Percentiles rank a stretch among this genome's conserved stretches.
Evolutionary conservation across 768 basidiomycete genomes (phyloP).

Genomic region (Mycena olivaceomarginata): DNA sequence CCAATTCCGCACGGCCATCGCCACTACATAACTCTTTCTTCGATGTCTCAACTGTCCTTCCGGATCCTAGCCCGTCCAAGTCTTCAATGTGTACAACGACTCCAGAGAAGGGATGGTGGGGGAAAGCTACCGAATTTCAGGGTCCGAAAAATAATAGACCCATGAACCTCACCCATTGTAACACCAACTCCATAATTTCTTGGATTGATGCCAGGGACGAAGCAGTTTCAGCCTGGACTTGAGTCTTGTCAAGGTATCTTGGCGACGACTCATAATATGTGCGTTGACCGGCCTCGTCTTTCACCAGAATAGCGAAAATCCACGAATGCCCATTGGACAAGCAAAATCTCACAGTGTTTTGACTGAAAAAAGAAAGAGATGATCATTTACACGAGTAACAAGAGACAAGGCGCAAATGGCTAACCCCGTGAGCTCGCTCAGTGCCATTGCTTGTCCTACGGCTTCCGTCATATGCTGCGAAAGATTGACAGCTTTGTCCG

Average conservation of each 20-base stretch:
- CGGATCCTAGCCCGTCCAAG: background rate
- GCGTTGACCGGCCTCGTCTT: conserved; percentile 17
- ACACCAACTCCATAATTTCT: background rate
- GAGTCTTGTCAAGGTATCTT: background rate
- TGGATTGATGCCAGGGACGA: background rate
- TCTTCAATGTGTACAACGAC: background rate
- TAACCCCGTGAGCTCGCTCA: conserved; percentile 19
- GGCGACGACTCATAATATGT: conserved; percentile 15
- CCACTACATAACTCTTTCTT: no score
- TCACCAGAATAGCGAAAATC: conserved; percentile 20
- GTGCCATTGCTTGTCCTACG: conserved; percentile 19
- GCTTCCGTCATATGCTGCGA: conserved; percentile 16
- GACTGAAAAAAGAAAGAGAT: background rate
- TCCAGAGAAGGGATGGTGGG: background rate
- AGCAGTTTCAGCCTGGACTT: background rate
- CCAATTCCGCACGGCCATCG: no score
- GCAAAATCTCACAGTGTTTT: conserved; percentile 12
- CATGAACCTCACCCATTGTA: background rate
- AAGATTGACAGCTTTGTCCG: conserved; percentile 5
- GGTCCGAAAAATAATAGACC: background rate
- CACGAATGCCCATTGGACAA: conserved; percentile 28
- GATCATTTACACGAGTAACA: background rate
- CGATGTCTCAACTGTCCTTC: no score
- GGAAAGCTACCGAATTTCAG: background rate
- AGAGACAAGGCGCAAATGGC: no score